Evolutionary conservation across 2,329 filamentous ascomycete genomes (phyloP), one percentile per base, ranked within the genome.

Genomic region (Fusarium sp.): DNA sequence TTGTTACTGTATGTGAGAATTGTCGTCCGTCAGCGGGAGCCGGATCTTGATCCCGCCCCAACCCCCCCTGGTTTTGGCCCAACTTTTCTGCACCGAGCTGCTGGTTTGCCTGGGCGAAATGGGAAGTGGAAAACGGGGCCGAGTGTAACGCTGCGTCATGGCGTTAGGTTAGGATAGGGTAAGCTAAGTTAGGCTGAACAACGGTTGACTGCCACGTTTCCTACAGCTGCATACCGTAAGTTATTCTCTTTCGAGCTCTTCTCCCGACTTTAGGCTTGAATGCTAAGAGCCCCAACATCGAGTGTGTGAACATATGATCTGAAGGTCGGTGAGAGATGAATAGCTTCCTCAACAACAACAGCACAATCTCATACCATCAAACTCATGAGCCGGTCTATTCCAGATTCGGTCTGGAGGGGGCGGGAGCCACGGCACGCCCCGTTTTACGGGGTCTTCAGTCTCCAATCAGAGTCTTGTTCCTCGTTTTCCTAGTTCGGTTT

Each of bases 361-460:
- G 29, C 13, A 25, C 44, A 27, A 53, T 46, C n/a, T 31, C 50
- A 45, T 59, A 41, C 46, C 54, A 65, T 54, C 53, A 55, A 12
- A 44, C 46, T 38, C 36, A 62, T 60, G 38, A 38, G 62, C 53
- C 60, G 50, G 49, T 36, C 71, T 70, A 70, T 67, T 54, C 62
- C 60, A 45, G 44, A 72, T 52, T 14, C 38, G 60, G 59, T 33
- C 65, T 71, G 65, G 70, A 72, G 62, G 63, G 70, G 70, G 52
- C 74, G 74, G 74, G 74, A 76, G 57, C 71, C 71, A 75, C 73
- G 74, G 74, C 65, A 73, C 74, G 74, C 74, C 63, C 65, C 68
- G 63, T 61, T 55, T 38, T 53, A 53, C 15, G 29, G 38, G 54
- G 41, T 49, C 39, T 33, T 53, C 38, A 36, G 22, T 38, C 33